Percentiles rank a stretch among this genome's conserved stretches.
Evolutionary conservation across 140 eudicot species (phyloP).

Genomic region (Stevia rebaudiana): DNA sequence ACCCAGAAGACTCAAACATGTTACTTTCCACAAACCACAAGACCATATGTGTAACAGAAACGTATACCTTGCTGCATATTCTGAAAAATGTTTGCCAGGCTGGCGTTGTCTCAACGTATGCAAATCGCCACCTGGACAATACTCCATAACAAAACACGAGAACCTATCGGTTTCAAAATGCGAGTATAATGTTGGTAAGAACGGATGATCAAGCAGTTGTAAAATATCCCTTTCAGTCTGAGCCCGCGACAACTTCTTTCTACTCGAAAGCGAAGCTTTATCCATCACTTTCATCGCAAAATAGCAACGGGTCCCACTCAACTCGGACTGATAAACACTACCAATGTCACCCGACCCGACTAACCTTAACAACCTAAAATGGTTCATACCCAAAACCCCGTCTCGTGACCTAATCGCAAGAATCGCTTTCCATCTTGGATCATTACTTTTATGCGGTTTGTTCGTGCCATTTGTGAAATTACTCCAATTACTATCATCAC

Average conservation of each 20-base stretch:
- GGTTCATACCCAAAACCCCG: constrained; percentile 88
- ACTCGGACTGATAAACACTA: constrained; percentile 78
- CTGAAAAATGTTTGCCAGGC: constrained; percentile 91
- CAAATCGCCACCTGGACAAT: constrained; percentile 95
- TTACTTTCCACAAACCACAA: too few relatives aligned
- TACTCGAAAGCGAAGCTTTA: constrained; percentile 80
- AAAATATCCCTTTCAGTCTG: constrained; percentile 85
- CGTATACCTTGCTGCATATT: constrained; percentile 76
- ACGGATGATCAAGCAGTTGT: constrained; percentile 90
- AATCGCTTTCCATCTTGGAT: constrained; percentile 95
- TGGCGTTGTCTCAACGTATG: constrained; percentile 90
- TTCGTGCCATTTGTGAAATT: constrained; percentile 64
- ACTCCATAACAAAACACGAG: constrained; percentile 88
- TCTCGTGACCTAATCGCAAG: constrained; percentile 65
- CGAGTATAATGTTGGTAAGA: constrained; percentile 82
- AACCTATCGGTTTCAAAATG: constrained; percentile 91
- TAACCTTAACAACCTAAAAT: constrained; percentile 60
- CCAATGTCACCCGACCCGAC: constrained; percentile 93
- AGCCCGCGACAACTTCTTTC: constrained; percentile 82
- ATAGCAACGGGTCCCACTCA: constrained; percentile 76
- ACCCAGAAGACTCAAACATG: too few relatives aligned
- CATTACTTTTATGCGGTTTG: constrained; percentile 93
- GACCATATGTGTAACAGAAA: too few relatives aligned
- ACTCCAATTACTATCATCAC: constrained; percentile 94
- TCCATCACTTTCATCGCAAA: constrained; percentile 98